Base-by-base conservation (phyloP, 306 rosid species). In the cucumber (Cucumis sativus) region DNA sequence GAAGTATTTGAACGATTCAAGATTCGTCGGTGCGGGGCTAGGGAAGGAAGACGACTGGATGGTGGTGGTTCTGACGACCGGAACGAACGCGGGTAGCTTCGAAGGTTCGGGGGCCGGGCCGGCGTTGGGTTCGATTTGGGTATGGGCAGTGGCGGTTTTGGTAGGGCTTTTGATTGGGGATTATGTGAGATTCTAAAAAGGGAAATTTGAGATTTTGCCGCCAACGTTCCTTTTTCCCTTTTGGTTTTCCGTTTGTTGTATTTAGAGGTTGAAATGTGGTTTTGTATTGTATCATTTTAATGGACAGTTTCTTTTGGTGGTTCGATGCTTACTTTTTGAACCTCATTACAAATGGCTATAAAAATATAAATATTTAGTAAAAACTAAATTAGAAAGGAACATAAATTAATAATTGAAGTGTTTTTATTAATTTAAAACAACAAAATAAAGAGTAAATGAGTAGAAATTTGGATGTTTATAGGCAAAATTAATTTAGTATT, bases 1-100 rank as follows among this genome's bases (percentile, higher is more conserved):
- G 0, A 87, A 70, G 80, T 88, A 86, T 61, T 70, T 91, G 15
- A 91, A 91, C 15, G 74, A 79, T 77, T 87, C 97, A 0, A 88
- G 80, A 79, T 91, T 79, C 72, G 79, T 84, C 0, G 87, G 87
- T 18, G 97, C 85, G 4, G 98, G 98, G 2, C 23, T 88, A 57
- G 97, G 90, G 15, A 74, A 84, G 2, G 89, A 93, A 55, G 77
- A 89, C 30, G 88, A 93, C 20, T 93, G 97, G 97, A 84, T 90
- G 86, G 86, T 91, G 70, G 80, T 90, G 30, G 84, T 89, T 66
- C 20, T 91, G 77, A 85, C 79, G 60, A 91, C 96, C 10, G 80
- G 77, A 28, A 6, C 87, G 0, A 23, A 75, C 1, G 59, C 78
- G 23, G 97, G 93, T 14, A 79, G 84, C 80, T 88, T 93, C 13